These are phyloP conservation scores for Lactarius evosmus DNA, from an alignment of 768 basidiomycete species.

Conservation along the genomic window DNA sequence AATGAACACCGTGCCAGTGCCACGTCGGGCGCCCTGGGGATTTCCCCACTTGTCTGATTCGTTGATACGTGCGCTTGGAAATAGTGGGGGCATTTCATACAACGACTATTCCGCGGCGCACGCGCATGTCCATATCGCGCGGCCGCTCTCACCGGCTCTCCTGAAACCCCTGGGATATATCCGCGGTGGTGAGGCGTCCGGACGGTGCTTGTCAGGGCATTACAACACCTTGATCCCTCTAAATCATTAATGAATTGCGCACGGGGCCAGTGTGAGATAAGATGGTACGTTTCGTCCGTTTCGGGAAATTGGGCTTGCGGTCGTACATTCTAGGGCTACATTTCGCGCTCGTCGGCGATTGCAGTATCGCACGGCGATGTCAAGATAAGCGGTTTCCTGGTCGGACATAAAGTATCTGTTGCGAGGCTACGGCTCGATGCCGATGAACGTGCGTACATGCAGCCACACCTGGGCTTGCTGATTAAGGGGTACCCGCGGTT, in stretches of 20 bases:
- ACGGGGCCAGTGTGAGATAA: constrained; percentile 9
- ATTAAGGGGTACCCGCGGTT: neutral
- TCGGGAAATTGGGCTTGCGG: neutral
- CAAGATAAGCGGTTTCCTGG: neutral
- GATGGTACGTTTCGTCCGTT: constrained; percentile 5
- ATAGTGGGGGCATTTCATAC: neutral
- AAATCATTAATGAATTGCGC: constrained; percentile 10
- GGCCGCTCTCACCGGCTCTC: neutral
- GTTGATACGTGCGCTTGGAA: neutral
- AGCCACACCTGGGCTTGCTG: neutral
- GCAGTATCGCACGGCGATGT: neutral
- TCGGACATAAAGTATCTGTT: neutral
- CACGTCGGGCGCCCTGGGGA: neutral
- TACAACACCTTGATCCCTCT: constrained; percentile 1
- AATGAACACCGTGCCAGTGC: neutral
- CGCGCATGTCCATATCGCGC: neutral
- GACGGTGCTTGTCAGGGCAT: neutral
- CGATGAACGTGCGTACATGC: neutral
- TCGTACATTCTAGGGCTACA: neutral
- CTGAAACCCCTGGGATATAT: neutral
- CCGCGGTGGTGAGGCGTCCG: constrained; percentile 11
- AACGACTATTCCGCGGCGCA: constrained; percentile 11
- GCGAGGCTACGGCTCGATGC: neutral
- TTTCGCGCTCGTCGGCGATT: constrained; percentile 10
- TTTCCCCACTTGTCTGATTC: constrained; percentile 2